phyloP scores from a whole-genome alignment of 345 rosid species.

The Eucalyptus curtisii region DNA sequence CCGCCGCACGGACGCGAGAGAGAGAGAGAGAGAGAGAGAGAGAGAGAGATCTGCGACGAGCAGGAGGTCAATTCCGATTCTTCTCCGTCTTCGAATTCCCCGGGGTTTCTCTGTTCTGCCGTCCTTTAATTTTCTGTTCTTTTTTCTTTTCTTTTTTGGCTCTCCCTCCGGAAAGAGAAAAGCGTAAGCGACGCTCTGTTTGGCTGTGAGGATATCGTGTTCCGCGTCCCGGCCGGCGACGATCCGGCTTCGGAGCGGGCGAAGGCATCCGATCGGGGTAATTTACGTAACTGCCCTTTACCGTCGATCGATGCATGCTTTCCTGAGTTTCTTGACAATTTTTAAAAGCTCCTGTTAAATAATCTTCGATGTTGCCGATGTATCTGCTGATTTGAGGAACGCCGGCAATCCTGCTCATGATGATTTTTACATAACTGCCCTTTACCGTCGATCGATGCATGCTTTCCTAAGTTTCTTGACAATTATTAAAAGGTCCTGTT shows the following conservation, averaged over 20 bases:
- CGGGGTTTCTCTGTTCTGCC: background rate
- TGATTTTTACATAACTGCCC: background rate
- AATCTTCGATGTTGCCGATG: background rate
- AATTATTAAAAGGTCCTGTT: background rate
- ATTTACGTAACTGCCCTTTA: background rate
- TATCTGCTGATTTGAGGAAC: background rate
- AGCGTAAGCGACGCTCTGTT: background rate
- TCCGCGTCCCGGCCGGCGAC: background rate
- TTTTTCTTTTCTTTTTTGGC: background rate
- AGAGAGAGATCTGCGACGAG: background rate
- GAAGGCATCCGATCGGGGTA: background rate
- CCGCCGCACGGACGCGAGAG: background rate
- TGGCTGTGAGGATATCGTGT: background rate
- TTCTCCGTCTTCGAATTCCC: background rate
- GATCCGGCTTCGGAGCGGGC: background rate
- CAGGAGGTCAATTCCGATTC: background rate
- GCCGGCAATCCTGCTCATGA: background rate
- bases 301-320: background rate
- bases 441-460: background rate
- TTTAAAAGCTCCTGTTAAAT: background rate
- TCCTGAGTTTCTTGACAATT: background rate
- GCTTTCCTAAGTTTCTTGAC: background rate
- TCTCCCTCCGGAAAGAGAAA: background rate
- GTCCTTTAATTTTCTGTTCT: background rate
- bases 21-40: background rate